Base-by-base conservation (phyloP, 2,329 filamentous ascomycete species). In the Botrytis porri region DNA sequence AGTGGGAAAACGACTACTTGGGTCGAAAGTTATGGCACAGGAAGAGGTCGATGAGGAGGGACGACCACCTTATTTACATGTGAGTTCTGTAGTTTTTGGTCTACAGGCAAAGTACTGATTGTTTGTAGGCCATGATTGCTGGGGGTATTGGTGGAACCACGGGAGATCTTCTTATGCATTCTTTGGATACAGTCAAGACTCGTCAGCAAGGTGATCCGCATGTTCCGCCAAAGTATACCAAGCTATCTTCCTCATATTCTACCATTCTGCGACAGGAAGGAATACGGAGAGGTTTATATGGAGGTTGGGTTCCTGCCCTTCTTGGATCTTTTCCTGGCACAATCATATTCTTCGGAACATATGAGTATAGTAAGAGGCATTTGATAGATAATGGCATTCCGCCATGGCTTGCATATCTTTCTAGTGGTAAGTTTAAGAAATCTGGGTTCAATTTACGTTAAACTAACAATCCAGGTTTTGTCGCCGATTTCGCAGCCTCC, bases 91-190 rank as follows among this genome's bases (percentile, higher is more conserved):
- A 54, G 71, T 73, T 43, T 67, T 60, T 29, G 39, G 32, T 32
- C 69, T 64, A 69, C 69, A 66, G 74, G 69, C 72, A 59, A 64
- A 69, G 74, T 75, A 63, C 76, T 78, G 66, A 77, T 72, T 64
- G 69, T 74, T 41, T 63, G 71, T 78, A 97, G 94, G 91, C 93
- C 81, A 99, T 98, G 95, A 87, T 99, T 80, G 96, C 96, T 48
- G 96, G 96, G 80, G 96, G 95, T 74, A 86, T 97, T 70, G 96
- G 97, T 80, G 96, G 96, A 70, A 95, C 93, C 25, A 97, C 92
- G 72, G 96, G 97, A 74, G 96, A 99, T 83, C 92, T 99, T 88
- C 86, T 99, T 77, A 99, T 99, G 96, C 96, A 99, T 84, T 98
- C 95, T 63, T 88, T 99, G 80, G 96, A 99, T 83, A 99, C 96